Conservation (phyloP, 2,329 filamentous ascomycete genomes). For the Neofusicoccum sp. region DNA sequence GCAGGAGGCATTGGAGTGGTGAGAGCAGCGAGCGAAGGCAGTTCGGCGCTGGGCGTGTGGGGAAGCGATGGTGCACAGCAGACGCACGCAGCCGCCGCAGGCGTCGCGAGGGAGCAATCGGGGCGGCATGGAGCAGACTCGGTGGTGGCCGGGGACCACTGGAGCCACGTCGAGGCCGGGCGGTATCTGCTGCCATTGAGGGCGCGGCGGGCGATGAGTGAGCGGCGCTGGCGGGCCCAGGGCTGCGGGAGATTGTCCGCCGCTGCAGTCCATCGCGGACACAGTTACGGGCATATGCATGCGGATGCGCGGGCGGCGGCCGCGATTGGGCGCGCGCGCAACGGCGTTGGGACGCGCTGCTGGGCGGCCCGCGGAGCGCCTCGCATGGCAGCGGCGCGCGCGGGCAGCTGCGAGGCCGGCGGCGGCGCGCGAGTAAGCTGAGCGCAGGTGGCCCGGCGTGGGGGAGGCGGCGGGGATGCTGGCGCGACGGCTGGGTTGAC, state of each 20-base stretch:
- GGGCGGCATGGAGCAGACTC: not conserved
- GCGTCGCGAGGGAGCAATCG: not conserved
- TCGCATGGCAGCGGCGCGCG: not conserved
- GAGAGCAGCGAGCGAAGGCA: not conserved
- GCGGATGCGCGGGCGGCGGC: not conserved
- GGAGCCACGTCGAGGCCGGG: slow-evolving; percentile 8
- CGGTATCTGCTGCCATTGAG: slow-evolving; percentile 14
- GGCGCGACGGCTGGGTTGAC: not conserved
- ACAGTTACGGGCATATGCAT: slow-evolving; percentile 7
- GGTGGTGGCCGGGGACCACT: slow-evolving; percentile 2
- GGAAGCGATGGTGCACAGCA: slow-evolving; percentile 1
- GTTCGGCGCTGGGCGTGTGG: not conserved
- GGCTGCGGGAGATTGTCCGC: not conserved
- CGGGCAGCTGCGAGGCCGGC: not conserved
- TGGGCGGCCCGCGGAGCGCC: not conserved
- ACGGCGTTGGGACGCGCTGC: slow-evolving; percentile 3
- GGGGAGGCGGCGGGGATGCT: not conserved
- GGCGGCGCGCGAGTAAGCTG: not conserved
- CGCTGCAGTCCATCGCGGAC: slow-evolving; percentile 1
- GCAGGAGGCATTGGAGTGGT: not conserved
- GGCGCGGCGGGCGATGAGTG: not conserved
- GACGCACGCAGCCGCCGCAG: not conserved
- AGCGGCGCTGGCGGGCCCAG: not conserved
- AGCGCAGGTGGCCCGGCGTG: not conserved
- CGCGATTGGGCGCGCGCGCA: not conserved